These are phyloP conservation scores for Stemphylium lycopersici DNA, from an alignment of 2,329 filamentous ascomycete species.

Conservation along the genomic window DNA sequence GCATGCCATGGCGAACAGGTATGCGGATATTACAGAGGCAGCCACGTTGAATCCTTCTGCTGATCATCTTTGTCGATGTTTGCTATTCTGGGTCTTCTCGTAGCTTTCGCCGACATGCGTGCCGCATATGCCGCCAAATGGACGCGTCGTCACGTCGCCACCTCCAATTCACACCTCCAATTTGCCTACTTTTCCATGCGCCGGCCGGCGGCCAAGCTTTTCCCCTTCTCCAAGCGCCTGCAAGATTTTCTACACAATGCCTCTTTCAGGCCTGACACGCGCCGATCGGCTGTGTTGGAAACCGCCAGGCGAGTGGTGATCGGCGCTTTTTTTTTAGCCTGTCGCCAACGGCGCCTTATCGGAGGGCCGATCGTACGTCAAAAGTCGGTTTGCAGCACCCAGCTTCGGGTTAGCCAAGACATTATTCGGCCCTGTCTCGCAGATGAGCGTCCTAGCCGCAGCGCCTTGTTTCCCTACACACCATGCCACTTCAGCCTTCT, in stretches of 20 bases:
- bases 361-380: conserved; percentile 12
- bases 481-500: conserved; percentile 6
- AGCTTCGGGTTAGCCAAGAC: conserved; percentile 15
- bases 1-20: neutral
- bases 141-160: conserved; percentile 14
- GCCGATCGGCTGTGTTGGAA: conserved; percentile 20
- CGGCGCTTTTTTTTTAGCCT: conserved; percentile 11
- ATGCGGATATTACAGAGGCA: conserved; percentile 11
- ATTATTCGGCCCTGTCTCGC: conserved; percentile 11
- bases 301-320: conserved; percentile 16
- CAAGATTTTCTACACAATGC: conserved; percentile 5
- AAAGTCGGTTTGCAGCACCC: conserved; percentile 11
- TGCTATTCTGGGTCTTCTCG: neutral
- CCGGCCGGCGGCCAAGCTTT: conserved; percentile 2
- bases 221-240: conserved; percentile 4
- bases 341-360: conserved; percentile 25
- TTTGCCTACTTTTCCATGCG: conserved; percentile 7
- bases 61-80: neutral
- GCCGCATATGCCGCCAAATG: conserved; percentile 2
- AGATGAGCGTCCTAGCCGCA: conserved; percentile 6
- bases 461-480: neutral
- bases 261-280: conserved; percentile 7
- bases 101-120: conserved; percentile 6
- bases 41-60: conserved; percentile 1
- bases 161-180: conserved; percentile 2